phyloP scores from a whole-genome alignment of 176 grass and related monocot species.

The Typha latifolia region DNA sequence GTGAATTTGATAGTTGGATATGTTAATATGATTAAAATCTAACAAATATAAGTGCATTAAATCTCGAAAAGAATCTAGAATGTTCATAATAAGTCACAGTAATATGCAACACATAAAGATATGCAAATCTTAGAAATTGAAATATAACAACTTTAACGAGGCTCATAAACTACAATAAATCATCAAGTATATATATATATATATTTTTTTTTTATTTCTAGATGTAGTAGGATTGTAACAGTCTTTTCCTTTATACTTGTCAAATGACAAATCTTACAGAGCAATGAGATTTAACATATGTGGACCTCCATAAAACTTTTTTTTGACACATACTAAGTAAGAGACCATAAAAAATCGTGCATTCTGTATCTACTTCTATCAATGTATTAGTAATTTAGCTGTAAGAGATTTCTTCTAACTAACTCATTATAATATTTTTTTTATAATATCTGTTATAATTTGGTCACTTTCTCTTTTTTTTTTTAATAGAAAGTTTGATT shows the following conservation, averaged over 20 bases:
- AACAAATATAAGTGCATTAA: constrained; percentile 12
- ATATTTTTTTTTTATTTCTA: background rate
- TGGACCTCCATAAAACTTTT: background rate
- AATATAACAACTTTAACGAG: too few species aligned
- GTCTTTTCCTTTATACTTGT: background rate
- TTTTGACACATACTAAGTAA: constrained; percentile 21
- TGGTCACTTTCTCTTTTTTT: background rate
- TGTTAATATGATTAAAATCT: background rate
- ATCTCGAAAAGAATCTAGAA: constrained; percentile 18
- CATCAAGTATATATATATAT: too few species aligned
- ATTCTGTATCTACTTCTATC: background rate
- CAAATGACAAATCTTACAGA: background rate
- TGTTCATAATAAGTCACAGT: background rate
- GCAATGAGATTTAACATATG: background rate
- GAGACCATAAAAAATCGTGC: constrained; percentile 28
- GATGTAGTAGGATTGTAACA: too few species aligned
- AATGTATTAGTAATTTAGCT: background rate
- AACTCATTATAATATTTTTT: constrained; percentile 34
- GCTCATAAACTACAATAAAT: too few species aligned
- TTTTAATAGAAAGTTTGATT: too few species aligned
- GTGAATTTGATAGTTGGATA: constrained; percentile 17
- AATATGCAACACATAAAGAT: constrained; percentile 24
- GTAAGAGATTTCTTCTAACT: constrained; percentile 22
- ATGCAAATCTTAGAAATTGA: constrained; percentile 7
- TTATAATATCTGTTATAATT: background rate